Evolutionary conservation across 352 stramenopile genomes (phyloP), one percentile per base, ranked within the genome.

Genomic region (Phytophthora sp.): DNA sequence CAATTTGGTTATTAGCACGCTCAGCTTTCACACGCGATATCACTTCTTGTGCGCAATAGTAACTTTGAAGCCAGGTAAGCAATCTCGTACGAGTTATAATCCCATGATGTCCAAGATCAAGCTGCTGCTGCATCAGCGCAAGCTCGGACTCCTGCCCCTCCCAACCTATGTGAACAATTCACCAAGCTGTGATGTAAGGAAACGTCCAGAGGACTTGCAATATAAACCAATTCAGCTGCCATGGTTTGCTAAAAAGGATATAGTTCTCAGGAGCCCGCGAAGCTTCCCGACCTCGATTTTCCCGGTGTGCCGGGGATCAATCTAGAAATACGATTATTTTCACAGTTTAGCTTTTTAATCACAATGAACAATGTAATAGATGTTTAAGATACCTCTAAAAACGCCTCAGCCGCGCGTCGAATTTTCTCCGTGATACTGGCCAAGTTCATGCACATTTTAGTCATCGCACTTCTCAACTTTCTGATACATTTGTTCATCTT

Each of bases 341-440:
- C 12, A 51, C n/a, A 27, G 21, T 31, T 15, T 10, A n/a, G 6
- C 1, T 37, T 1, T 11, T 5, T 23, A 35, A 9, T 39, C 17
- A 7, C 18, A 34, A 34, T 11, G 11, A 34, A 34, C 28, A 34
- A 37, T 23, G 2, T 6, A 28, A 5, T 13, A 32, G 20, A 17
- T n/a, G n/a, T n/a, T n/a, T n/a, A n/a, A 54, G 28, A 2, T 51
- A 88, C 83, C 60, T 64, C 52, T 5, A 62, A 45, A 37, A 89
- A 92, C 0, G 67, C 76, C 41, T 88, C 77, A n/a, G 75, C 69
- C 41, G 77, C 77, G 15, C 78, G 72, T 3, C 77, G 67, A 42
- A 92, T 59, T 52, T 84, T 91, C 46, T 91, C 79, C 0, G 46
- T 21, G 11, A 87, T 43, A 13, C 79, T 88, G 28, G 4, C 42